Percentiles rank a stretch among this genome's conserved stretches.
These are phyloP conservation scores for Colletotrichum chrysophilum DNA, from an alignment of 2,329 filamentous ascomycete genomes.

Conservation along the genomic window DNA sequence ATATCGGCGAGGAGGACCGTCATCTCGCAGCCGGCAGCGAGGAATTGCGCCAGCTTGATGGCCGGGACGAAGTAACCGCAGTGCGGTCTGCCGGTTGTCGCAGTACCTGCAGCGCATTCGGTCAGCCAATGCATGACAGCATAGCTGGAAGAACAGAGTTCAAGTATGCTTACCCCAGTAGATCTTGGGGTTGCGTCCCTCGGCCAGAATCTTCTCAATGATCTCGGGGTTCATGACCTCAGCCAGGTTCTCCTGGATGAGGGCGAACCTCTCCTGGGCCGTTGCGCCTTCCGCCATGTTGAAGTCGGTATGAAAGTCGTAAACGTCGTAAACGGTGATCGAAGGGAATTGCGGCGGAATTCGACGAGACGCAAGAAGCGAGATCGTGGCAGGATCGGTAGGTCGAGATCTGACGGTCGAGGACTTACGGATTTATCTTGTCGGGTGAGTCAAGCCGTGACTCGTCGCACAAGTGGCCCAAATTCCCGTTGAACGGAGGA, in stretches of 20 bases:
- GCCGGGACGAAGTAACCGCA: conserved; percentile 88
- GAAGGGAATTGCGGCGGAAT: background rate
- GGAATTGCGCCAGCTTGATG: conserved; percentile 88
- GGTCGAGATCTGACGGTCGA: background rate
- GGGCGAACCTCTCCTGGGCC: conserved; percentile 67
- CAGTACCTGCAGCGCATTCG: conserved; percentile 59
- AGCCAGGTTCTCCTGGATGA: conserved; percentile 82
- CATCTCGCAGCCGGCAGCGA: conserved; percentile 83
- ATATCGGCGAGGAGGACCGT: conserved; percentile 79
- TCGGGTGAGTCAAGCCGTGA: conserved; percentile 14
- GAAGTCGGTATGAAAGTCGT: background rate
- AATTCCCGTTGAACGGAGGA: background rate
- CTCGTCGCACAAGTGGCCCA: conserved; percentile 8
- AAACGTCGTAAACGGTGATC: background rate
- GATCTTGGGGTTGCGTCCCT: conserved; percentile 75
- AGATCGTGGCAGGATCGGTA: background rate
- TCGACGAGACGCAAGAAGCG: background rate
- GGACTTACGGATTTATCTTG: background rate
- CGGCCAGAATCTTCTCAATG: conserved; percentile 73
- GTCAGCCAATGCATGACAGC: conserved; percentile 1
- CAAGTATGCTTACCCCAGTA: conserved; percentile 73
- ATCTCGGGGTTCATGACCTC: conserved; percentile 87
- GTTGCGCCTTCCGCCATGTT: conserved; percentile 37
- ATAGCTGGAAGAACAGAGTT: background rate
- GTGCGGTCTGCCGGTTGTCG: conserved; percentile 87